These are phyloP conservation scores for Ilex paraguariensis DNA, from an alignment of 305 asterid species.

Conservation along the genomic window DNA sequence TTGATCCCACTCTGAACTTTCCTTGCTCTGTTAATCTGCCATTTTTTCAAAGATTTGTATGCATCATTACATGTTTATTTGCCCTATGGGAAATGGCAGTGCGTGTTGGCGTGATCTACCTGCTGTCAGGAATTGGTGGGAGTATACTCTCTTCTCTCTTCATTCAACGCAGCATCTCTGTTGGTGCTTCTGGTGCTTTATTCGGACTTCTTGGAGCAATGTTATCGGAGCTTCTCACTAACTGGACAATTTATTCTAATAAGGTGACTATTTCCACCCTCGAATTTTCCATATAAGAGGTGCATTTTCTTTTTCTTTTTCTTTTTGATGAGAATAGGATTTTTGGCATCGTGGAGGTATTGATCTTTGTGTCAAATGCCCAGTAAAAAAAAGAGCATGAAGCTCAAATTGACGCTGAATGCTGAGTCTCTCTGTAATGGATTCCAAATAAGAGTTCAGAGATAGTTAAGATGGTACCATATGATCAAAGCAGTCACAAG, in stretches of 20 bases:
- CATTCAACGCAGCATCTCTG: constrained; percentile 45
- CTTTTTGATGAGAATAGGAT: too few species aligned
- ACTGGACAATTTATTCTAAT: constrained; percentile 50
- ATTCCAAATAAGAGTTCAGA: too few species aligned
- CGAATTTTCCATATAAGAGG: background rate
- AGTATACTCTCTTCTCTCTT: constrained; percentile 50
- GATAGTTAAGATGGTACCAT: too few species aligned
- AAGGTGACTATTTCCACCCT: constrained; percentile 26
- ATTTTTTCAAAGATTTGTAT: background rate
- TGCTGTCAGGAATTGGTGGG: constrained; percentile 57
- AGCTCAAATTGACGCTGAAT: too few species aligned
- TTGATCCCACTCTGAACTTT: too few species aligned
- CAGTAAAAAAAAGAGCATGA: too few species aligned
- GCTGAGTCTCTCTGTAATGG: too few species aligned
- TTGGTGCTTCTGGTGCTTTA: constrained; percentile 62
- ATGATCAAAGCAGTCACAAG: too few species aligned
- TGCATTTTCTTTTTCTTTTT: too few species aligned
- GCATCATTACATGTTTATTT: background rate
- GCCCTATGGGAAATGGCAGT: constrained; percentile 22
- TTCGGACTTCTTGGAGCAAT: constrained; percentile 60
- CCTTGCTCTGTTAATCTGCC: too few species aligned
- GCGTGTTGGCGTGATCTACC: constrained; percentile 42
- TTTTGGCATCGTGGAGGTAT: too few species aligned
- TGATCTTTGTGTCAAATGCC: too few species aligned
- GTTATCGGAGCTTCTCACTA: constrained; percentile 54